phyloP scores from a whole-genome alignment of 2,329 filamentous ascomycete genomes.

The Penicillium sp. region DNA sequence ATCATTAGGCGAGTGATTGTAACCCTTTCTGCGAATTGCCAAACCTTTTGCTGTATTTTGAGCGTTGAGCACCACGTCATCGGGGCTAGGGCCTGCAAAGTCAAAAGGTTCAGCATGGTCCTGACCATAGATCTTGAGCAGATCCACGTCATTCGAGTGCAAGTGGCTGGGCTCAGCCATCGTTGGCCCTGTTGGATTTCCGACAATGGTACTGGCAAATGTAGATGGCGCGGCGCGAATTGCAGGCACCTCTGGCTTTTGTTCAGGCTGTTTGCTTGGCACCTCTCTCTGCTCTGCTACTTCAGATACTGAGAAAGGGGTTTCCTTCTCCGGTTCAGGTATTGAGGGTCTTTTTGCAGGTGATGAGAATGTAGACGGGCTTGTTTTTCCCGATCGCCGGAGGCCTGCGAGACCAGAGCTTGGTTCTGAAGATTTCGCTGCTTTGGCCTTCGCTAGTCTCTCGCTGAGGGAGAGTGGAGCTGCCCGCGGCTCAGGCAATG shows the following conservation, averaged over 20 bases:
- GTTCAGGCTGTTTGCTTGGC: slow-evolving; percentile 12
- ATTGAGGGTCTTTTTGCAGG: slow-evolving; percentile 23
- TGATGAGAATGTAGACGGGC: slow-evolving; percentile 15
- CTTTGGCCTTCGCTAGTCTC: slow-evolving; percentile 40
- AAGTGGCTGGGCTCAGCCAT: slow-evolving; percentile 40
- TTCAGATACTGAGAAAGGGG: slow-evolving; percentile 5
- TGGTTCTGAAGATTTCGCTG: slow-evolving; percentile 29
- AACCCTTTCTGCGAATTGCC: slow-evolving; percentile 49
- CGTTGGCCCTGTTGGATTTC: slow-evolving; percentile 28
- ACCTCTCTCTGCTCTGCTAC: slow-evolving; percentile 8
- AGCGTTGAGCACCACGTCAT: slow-evolving; percentile 84
- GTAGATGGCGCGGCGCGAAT: slow-evolving; percentile 54
- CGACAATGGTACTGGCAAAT: slow-evolving; percentile 54
- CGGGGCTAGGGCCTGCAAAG: slow-evolving; percentile 86
- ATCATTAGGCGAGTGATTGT: slow-evolving; percentile 41
- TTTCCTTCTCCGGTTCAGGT: slow-evolving; percentile 21
- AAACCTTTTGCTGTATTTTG: slow-evolving; percentile 80
- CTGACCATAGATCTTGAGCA: slow-evolving; percentile 44
- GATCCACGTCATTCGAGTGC: slow-evolving; percentile 36
- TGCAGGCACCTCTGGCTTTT: slow-evolving; percentile 21
- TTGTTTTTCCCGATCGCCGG: slow-evolving; percentile 26
- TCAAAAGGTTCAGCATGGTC: slow-evolving; percentile 53
- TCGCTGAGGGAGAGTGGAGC: slow-evolving; percentile 43
- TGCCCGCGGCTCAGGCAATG: slow-evolving; percentile 26
- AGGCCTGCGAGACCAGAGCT: slow-evolving; percentile 19